These are phyloP conservation scores for Oxytropis ochrocephala DNA, from an alignment of 306 rosid species.

Conservation along the genomic window DNA sequence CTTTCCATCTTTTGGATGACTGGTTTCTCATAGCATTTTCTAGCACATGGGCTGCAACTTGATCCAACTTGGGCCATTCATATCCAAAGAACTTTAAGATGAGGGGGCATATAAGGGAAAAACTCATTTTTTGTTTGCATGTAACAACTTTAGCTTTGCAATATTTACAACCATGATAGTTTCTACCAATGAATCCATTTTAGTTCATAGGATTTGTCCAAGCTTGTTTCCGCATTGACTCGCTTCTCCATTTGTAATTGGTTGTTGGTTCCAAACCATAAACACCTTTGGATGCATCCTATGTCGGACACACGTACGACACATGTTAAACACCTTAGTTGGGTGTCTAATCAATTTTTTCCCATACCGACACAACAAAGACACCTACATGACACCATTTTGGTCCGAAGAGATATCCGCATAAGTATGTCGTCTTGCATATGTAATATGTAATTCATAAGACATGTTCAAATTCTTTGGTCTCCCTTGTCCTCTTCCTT, in stretches of 20 bases:
- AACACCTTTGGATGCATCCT: no score
- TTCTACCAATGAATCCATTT: neutral
- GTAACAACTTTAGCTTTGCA: neutral
- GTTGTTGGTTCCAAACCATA: neutral
- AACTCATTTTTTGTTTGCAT: neutral
- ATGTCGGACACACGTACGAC: no score
- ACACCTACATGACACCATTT: no score
- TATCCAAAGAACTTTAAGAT: neutral
- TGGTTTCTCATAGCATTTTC: neutral
- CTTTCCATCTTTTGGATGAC: constrained; percentile 3
- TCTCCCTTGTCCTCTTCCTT: no score
- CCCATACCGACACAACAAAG: no score
- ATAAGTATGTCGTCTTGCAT: no score
- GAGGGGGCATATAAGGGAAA: neutral
- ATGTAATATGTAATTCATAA: no score
- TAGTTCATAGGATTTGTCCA: constrained; percentile 7
- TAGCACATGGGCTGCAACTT: neutral
- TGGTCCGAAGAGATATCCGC: no score
- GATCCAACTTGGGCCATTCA: neutral
- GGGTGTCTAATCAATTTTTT: no score
- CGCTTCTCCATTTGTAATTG: constrained; percentile 8
- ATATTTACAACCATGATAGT: constrained; percentile 5
- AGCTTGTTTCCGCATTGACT: neutral
- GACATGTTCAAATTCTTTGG: no score
- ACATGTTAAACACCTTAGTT: no score